These are phyloP conservation scores for Ciborinia camelliae DNA, from an alignment of 2,329 filamentous ascomycete genomes.

Conservation along the genomic window DNA sequence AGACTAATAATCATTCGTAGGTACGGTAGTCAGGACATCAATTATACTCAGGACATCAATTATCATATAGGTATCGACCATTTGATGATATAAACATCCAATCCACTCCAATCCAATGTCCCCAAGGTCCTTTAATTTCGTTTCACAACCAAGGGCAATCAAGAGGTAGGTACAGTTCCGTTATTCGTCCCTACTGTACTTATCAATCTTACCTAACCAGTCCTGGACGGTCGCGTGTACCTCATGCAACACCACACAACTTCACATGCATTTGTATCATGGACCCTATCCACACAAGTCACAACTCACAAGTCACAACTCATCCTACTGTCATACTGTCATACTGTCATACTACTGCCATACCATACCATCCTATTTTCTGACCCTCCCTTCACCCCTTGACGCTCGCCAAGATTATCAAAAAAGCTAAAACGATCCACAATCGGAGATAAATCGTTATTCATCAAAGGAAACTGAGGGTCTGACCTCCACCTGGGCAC, in stretches of 20 bases:
- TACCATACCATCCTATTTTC: neutral
- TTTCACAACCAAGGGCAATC: no score
- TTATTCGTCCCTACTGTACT: no score
- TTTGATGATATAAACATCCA: neutral
- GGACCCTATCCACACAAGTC: no score
- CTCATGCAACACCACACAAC: slow-evolving; percentile 4
- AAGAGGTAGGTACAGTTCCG: no score
- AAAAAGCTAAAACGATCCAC: neutral
- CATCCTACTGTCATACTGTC: no score
- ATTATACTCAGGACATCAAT: no score
- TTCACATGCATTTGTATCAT: slow-evolving; percentile 7
- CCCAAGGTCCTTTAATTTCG: neutral
- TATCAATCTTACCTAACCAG: no score
- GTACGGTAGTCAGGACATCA: no score
- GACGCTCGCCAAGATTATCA: slow-evolving; percentile 1
- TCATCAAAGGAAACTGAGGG: slow-evolving; percentile 2
- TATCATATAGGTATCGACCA: no score
- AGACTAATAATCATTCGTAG: no score
- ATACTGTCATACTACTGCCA: neutral
- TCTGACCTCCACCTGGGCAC: slow-evolving; percentile 8
- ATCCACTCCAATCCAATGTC: neutral
- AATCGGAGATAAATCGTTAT: neutral
- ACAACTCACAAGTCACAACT: no score
- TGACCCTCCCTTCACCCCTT: neutral
- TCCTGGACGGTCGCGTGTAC: slow-evolving; percentile 14